These are phyloP conservation scores for Nakataea oryzae DNA, from an alignment of 2,329 filamentous ascomycete genomes.

Conservation along the genomic window DNA sequence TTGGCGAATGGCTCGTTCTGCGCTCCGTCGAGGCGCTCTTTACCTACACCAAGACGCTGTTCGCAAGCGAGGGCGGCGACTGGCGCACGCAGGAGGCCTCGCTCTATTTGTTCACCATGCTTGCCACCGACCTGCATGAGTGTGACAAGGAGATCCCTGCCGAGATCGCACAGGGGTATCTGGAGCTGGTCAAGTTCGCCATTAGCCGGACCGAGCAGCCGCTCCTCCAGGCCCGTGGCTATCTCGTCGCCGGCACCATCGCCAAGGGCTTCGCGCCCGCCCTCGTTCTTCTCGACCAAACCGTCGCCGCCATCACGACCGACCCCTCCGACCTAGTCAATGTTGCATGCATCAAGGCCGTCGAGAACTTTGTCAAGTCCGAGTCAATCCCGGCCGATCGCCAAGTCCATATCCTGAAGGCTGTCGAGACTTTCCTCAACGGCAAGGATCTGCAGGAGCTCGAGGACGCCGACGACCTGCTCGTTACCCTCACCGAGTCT, in stretches of 20 bases:
- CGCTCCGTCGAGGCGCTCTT: conserved; percentile 71
- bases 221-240: conserved; percentile 77
- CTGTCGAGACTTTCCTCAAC: conserved; percentile 64
- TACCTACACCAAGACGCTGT: conserved; percentile 64
- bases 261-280: conserved; percentile 58
- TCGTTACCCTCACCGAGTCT: conserved; percentile 82
- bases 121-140: conserved; percentile 76
- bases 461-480: conserved; percentile 81
- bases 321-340: conserved; percentile 83
- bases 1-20: conserved; percentile 78
- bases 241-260: conserved; percentile 73
- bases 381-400: conserved; percentile 38
- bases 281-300: conserved; percentile 56
- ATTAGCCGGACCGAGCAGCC: conserved; percentile 60
- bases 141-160: conserved; percentile 59
- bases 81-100: conserved; percentile 67
- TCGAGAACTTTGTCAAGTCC: conserved; percentile 57
- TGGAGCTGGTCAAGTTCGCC: conserved; percentile 70
- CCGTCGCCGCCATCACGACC: conserved; percentile 62
- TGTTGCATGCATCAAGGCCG: conserved; percentile 78
- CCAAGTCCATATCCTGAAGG: conserved; percentile 51
- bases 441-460: conserved; percentile 74
- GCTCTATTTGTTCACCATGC: conserved; percentile 75
- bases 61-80: conserved; percentile 39
- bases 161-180: conserved; percentile 61